Evolutionary conservation across 176 grass and related monocot genomes (phyloP), one percentile per base, ranked within the genome.

Genomic region (Secale cereale): DNA sequence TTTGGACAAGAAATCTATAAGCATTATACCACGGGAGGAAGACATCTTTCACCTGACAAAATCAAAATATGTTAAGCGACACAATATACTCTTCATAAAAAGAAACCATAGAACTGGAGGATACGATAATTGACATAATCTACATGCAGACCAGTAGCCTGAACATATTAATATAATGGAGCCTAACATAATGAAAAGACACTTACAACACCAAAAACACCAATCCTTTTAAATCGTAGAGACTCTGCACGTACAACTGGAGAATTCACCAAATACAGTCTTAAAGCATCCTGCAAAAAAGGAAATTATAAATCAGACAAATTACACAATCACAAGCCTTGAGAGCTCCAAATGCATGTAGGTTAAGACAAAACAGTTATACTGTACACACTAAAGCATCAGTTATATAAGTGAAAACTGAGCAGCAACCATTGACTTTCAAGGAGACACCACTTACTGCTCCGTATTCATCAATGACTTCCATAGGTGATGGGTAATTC

Each of bases 1-100:
- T 99, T 99, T 99, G 97, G 62, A 99, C 87, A 73, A 99, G 82
- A 82, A 99, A 99, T 65, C 97, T 91, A 81, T 99, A 96, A 22
- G 97, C 97, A 74, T 99, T 99, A 79, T 99, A 99, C 97, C 97
- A 99, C 2, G 97, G 97, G 40, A 99, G 97, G 90, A 99, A 99
- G 79, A 99, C 97, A 91, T 99, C 97, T 91, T 99, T 99, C 74
- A 99, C 97, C 97, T 99, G 88, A 39, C 32, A 63, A 87, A 82
- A 77, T 56, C 20, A 83, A 86, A 82, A 30, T 22, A 74, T 16
- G 10, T 32, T 29, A 85, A 50, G 29, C 48, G 17, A 76, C 74
- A 63, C 17, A 85, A 32, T 84, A 12, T 52, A 45, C 32, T 61
- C 59, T 88, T 54, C 78, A 22, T 31, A 9, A 17, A 69, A n/a